Evolutionary conservation across 257 asterid species (phyloP), one percentile per base, ranked within the genome.

Genomic region (Sherardia arvensis): DNA sequence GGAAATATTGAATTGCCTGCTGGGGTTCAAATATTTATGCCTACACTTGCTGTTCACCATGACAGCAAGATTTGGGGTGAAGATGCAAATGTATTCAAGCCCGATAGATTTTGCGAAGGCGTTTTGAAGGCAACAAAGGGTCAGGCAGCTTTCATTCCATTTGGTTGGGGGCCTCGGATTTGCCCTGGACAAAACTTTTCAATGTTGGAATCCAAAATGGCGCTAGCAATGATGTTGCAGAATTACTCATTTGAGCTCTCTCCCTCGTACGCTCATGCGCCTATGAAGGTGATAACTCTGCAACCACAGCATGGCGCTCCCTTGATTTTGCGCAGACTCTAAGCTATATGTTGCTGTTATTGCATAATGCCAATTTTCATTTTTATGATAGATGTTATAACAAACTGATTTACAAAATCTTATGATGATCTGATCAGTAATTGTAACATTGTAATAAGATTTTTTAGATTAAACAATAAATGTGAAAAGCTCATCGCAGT

Each of bases 91-190:
- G 71, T 71, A 21, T 75, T 75, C 65, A 75, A 75, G 1, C 80
- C 76, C 8, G 71, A 71, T 57, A 75, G 80, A 51, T 75, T 71
- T 40, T 51, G 34, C 1, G 76, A 71, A 18, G 80, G 74, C 20
- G 27, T 71, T 4, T 29, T 17, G 2, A 67, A 67, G 38, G 76
- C 76, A 28, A 71, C 65, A 49, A 75, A 71, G 4, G 76, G 73
- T 8, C 62, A 57, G 25, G 30, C 54, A 1, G 53, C 60, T 8
- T 75, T 25, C 3, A 62, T 70, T 14, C 73, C 76, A 12, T 75
- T 75, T 20, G 62, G 79, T 14, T 67, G 67, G 67, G 79, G 79
- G 32, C 76, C 79, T 8, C 71, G 79, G n/a, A 58, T 49, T 11
- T 75, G 79, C 55, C 63, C 71, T 17, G 79, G 70, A 15, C 79